Evolutionary conservation across 73 alveolate genomes (phyloP).

Genomic region (Stentor roeselii): DNA sequence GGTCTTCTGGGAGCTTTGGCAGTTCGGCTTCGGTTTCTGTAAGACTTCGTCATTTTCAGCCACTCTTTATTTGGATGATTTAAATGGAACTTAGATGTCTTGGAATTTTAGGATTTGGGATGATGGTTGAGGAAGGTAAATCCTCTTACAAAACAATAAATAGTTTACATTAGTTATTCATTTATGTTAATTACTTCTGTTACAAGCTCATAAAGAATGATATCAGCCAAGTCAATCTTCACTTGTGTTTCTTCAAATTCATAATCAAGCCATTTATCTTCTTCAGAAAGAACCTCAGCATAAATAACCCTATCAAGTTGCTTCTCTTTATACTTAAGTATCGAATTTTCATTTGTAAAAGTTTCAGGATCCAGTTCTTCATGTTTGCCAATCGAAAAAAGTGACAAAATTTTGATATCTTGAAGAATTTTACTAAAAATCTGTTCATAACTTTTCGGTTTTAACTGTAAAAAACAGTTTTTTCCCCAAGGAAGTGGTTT

Average conservation of each 20-base stretch:
- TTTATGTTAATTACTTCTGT: conserved; percentile 42
- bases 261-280: conserved; percentile 60
- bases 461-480: neutral
- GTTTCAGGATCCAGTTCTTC: neutral
- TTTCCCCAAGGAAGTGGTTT: conserved; percentile 10
- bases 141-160: neutral
- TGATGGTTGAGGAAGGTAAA: too few species aligned
- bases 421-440: neutral
- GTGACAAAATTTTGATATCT: neutral
- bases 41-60: conserved; percentile 5
- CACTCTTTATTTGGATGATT: too few species aligned
- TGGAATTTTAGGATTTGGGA: too few species aligned
- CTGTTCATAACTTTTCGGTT: neutral
- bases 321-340: neutral
- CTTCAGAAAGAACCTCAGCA: conserved; percentile 49
- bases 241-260: conserved; percentile 69
- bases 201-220: conserved; percentile 61
- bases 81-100: too few species aligned
- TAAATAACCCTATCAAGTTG: conserved; percentile 30
- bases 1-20: conserved; percentile 91
- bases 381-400: neutral
- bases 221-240: conserved; percentile 62
- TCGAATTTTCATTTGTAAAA: neutral
- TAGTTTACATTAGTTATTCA: conserved; percentile 10
- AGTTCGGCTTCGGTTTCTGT: conserved; percentile 70